Base-by-base conservation (phyloP, 2,329 filamentous ascomycete species). In the Trichoderma lentiforme region DNA sequence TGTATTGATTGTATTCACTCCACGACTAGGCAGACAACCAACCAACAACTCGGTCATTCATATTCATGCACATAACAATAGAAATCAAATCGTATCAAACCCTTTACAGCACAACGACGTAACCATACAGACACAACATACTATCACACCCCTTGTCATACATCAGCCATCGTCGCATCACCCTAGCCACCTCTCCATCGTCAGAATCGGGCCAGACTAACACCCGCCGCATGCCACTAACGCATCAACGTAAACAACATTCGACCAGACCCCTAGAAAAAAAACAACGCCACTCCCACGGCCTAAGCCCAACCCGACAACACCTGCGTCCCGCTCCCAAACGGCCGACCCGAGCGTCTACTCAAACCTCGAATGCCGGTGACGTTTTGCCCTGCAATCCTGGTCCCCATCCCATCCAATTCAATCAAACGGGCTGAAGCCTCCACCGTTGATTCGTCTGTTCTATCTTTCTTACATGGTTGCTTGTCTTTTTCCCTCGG, bases 241-340 rank as follows among this genome's bases (percentile, higher is more conserved):
- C 6, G 53, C 32, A 56, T 32, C 7, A 39, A 43, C 15, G 30
- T 36, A 34, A 53, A 36, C 26, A 70, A 70, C 66, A 70, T 62
- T 24, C 66, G 66, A 68, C 53, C 36, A 36, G 24, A 39, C 30
- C 47, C 51, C 65, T 47, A 61, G 28, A 60, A 61, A 36, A 69
- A 69, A 63, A 60, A 62, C 56, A 70, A 70, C 66, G 66, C 66
- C 66, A 70, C 66, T 61, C 30, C 39, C 57, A 51, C 39, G 6
- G 34, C 34, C 66, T 47, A 65, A 26, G 21, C n/a, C 57, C 28
- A 47, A 61, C 32, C 63, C 43, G 32, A 53, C 47, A 61, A 51
- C 58, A 30, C 65, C 60, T 69, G 56, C 66, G 39, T 47, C 56
- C 36, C 28, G 28, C 30, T 24, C 30, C 63, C 39, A 30, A 64